Percentiles rank a stretch among this genome's conserved stretches.
These are phyloP conservation scores for Exophiala lecanii-corni DNA, from an alignment of 2,329 filamentous ascomycete species.

Conservation along the genomic window DNA sequence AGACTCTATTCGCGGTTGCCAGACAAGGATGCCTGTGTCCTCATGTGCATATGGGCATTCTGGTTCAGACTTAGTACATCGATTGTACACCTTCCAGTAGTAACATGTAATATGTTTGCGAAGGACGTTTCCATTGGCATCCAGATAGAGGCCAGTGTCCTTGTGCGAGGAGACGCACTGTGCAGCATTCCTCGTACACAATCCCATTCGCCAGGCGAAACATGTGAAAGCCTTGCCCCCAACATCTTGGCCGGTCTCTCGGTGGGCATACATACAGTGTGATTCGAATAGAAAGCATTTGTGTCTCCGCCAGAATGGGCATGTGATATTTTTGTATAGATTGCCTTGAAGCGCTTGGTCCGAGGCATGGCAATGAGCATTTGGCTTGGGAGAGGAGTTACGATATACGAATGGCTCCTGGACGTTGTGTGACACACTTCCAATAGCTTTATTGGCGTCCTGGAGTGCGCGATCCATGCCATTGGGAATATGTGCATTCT, in stretches of 20 bases:
- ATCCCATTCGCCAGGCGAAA: conserved; percentile 3
- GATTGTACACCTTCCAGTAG: conserved; percentile 4
- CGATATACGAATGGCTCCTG: neutral
- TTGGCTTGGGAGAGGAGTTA: neutral
- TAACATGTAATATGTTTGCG: conserved; percentile 21
- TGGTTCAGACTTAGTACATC: conserved; percentile 4
- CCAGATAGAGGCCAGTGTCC: conserved; percentile 18
- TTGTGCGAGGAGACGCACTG: conserved; percentile 14
- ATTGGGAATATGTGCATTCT: no score
- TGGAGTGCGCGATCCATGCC: no score
- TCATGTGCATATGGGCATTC: conserved; percentile 17
- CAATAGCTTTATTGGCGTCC: neutral
- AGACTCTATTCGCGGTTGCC: conserved; percentile 8
- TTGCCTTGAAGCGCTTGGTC: neutral
- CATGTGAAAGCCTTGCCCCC: conserved; percentile 19
- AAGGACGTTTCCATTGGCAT: conserved; percentile 6
- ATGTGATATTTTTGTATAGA: conserved; percentile 21
- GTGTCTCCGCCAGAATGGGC: conserved; percentile 11
- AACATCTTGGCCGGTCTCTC: conserved; percentile 13
- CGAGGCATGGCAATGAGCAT: neutral
- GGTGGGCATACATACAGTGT: conserved; percentile 20
- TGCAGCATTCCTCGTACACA: conserved; percentile 2
- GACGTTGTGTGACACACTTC: neutral
- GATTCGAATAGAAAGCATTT: conserved; percentile 10
- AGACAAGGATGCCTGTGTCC: conserved; percentile 14